Evolutionary conservation across 257 asterid genomes (phyloP).

Genomic region (Linderniella brevidens): DNA sequence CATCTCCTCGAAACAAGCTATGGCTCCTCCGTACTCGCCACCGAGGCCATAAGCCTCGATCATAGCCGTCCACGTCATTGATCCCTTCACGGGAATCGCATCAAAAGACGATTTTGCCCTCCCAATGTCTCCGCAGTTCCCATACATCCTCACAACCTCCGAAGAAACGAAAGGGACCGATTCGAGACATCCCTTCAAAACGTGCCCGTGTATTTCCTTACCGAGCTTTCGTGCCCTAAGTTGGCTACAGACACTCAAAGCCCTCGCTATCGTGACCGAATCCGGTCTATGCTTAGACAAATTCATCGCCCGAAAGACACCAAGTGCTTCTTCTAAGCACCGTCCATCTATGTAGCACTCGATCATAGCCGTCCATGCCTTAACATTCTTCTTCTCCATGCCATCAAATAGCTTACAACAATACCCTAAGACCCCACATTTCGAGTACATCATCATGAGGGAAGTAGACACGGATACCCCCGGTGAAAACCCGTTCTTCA

Average conservation of each 20-base stretch:
- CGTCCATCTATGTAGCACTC: constrained; percentile 46
- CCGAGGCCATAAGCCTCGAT: constrained; percentile 51
- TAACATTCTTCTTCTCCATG: constrained; percentile 60
- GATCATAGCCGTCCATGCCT: constrained; percentile 89
- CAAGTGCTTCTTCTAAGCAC: constrained; percentile 34
- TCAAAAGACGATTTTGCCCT: constrained; percentile 50
- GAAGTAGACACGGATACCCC: constrained; percentile 51
- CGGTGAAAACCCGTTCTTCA: constrained; percentile 39
- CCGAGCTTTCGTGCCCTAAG: constrained; percentile 38
- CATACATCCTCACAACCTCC: constrained; percentile 68
- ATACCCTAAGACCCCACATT: constrained; percentile 37
- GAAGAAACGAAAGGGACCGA: constrained; percentile 54
- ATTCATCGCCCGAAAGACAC: constrained; percentile 59
- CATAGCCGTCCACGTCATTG: constrained; percentile 76
- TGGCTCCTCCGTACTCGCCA: constrained; percentile 34
- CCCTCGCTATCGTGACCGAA: constrained; percentile 58
- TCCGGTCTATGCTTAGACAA: constrained; percentile 74
- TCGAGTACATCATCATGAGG: constrained; percentile 86
- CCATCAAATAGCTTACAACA: constrained; percentile 35
- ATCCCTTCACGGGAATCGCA: constrained; percentile 41
- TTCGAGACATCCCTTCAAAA: constrained; percentile 36
- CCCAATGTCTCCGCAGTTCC: constrained; percentile 27
- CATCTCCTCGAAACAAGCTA: constrained; percentile 46
- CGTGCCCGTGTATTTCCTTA: constrained; percentile 64
- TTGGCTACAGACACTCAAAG: constrained; percentile 36